Base-by-base conservation (phyloP, 345 rosid genomes). In the Luvunga scandens region DNA sequence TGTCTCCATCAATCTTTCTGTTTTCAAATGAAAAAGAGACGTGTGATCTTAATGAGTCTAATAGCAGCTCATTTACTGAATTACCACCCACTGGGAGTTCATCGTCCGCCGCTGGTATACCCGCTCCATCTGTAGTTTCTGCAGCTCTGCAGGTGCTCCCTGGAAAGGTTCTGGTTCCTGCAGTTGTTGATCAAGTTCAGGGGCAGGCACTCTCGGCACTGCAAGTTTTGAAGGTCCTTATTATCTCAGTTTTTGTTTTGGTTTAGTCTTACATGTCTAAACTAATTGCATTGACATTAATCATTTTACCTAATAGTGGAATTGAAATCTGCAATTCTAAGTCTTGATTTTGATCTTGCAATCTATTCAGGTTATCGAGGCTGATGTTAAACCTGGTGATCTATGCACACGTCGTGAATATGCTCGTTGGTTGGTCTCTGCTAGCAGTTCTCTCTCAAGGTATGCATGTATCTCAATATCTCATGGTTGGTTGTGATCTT, bases 391-490 rank as follows among this genome's bases (percentile, higher is more conserved):
- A 77, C 92, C 95, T 24, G 81, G 90, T 74, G 92, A 88, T 86
- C 84, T 96, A 18, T 96, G 98, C 71, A 88, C 94, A 72, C 98
- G 99, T 22, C 94, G 97, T 71, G 97, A 92, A 66, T 96, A 94
- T 83, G 98, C 97, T 70, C 90, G 94, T 72, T 96, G 99, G 99
- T 84, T 96, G 84, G 91, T 96, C 66, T 84, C 91, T 81, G 97
- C 97, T 63, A 94, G 95, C 84, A 85, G 89, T 81, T 87, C 87
- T 68, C 88, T 96, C 80, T 88, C 97, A 68, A 92, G 99, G 99
- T 96, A 85, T 45, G 38, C 25, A 25, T 66, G 5, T 18, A 79
- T 68, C 69, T 86, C 73, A 60, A n/a, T 77, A 53, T 19, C 64
- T 60, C 70, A 55, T 82, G 60, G 61, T 73, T 61, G 72, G n/a